Percentiles rank a stretch among this genome's conserved stretches.
phyloP scores from a whole-genome alignment of 2,329 filamentous ascomycete genomes.

The Alternaria triticina region DNA sequence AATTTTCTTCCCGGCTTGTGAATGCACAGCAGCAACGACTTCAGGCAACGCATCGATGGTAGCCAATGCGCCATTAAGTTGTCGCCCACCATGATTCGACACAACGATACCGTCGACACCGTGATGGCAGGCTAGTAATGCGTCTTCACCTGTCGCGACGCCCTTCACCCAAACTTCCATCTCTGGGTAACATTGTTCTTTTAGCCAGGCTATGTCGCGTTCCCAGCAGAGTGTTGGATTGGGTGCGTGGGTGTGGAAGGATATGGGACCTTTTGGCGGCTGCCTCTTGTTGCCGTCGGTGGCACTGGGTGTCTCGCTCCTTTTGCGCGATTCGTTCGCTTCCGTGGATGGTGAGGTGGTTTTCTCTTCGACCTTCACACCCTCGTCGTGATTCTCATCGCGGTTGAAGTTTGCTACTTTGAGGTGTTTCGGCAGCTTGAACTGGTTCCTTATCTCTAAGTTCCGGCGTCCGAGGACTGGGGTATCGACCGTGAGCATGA shows the following conservation, averaged over 20 bases:
- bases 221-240: constrained; percentile 34
- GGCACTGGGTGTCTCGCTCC: constrained; percentile 6
- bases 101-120: constrained; percentile 56
- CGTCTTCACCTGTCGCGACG: constrained; percentile 51
- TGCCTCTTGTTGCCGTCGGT: not conserved
- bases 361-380: not conserved
- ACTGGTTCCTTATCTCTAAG: constrained; percentile 36
- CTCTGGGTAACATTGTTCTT: constrained; percentile 24
- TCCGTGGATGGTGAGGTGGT: not conserved
- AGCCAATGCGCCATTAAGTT: constrained; percentile 56
- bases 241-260: constrained; percentile 28
- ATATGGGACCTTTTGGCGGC: constrained; percentile 17
- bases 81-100: constrained; percentile 61
- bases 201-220: constrained; percentile 29
- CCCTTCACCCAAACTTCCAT: constrained; percentile 53
- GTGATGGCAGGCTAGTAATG: constrained; percentile 49
- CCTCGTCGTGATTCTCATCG: constrained; percentile 1
- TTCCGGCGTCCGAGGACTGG: constrained; percentile 30
- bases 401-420: constrained; percentile 28
- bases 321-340: constrained; percentile 1
- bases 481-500: constrained; percentile 35
- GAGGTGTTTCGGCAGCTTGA: constrained; percentile 30
- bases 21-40: constrained; percentile 56
- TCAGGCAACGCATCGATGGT: constrained; percentile 60
- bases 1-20: constrained; percentile 21